A percentile compares a stretch with the other conserved stretches of the same genome.
Conservation (phyloP, 2,329 filamentous ascomycete genomes). For the Hypoxylon sp. region DNA sequence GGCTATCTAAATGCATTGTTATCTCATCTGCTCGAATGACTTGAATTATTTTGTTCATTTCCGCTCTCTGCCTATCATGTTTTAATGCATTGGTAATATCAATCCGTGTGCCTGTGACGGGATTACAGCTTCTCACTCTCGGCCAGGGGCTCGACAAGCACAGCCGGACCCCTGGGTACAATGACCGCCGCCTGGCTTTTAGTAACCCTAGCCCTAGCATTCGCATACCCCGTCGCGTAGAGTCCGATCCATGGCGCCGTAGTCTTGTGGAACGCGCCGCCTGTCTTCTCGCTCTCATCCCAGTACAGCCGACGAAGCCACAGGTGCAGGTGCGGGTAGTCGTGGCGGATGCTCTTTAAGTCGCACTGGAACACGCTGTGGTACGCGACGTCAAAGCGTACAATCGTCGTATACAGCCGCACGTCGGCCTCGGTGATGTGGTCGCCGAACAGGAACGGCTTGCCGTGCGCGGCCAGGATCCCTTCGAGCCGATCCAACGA, state of each 20-base stretch:
- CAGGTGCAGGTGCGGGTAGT: slow-evolving; percentile 73
- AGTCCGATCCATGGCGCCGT: slow-evolving; percentile 66
- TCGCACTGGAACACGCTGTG: slow-evolving; percentile 75
- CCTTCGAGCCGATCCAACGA: slow-evolving; percentile 73
- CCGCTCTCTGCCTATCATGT: no score
- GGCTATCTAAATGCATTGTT: no score
- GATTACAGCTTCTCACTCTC: slow-evolving; percentile 41
- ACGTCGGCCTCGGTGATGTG: slow-evolving; percentile 77
- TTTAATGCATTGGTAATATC: no score
- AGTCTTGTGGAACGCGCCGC: slow-evolving; percentile 74
- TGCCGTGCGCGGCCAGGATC: slow-evolving; percentile 60
- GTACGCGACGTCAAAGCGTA: slow-evolving; percentile 77
- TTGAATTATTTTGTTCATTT: no score
- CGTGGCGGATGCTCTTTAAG: slow-evolving; percentile 70
- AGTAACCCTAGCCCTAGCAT: slow-evolving; percentile 44
- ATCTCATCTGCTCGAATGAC: no score
- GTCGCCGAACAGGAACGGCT: slow-evolving; percentile 70
- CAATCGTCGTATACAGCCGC: slow-evolving; percentile 73
- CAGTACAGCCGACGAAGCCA: slow-evolving; percentile 80
- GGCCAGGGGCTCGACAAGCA: slow-evolving; percentile 45
- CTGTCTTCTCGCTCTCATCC: slow-evolving; percentile 59
- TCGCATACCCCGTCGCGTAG: slow-evolving; percentile 50
- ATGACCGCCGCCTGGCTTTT: slow-evolving; percentile 48
- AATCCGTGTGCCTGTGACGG: background rate
- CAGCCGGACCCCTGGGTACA: slow-evolving; percentile 46